phyloP scores from a whole-genome alignment of 257 asterid species.

The Prunella vulgaris region DNA sequence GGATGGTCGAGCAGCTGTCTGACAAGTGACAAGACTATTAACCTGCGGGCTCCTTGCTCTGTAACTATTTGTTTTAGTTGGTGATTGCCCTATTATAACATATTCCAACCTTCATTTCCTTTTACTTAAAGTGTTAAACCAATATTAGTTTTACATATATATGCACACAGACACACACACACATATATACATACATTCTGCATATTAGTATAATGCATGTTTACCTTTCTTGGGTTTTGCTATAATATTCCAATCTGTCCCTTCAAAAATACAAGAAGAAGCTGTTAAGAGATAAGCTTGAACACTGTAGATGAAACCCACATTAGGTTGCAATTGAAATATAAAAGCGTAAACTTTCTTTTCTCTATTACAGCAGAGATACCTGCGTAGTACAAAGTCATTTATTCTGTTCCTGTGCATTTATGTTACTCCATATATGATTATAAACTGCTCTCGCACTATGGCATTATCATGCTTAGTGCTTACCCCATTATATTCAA shows the following conservation, averaged over 20 bases:
- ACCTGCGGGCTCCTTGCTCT: too few species aligned
- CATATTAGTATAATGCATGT: neutral
- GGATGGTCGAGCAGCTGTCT: constrained; percentile 17
- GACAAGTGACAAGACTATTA: constrained; percentile 14
- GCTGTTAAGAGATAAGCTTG: neutral
- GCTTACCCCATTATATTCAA: neutral
- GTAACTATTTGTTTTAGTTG: too few species aligned
- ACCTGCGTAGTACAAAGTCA: neutral
- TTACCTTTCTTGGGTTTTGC: neutral
- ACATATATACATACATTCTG: too few species aligned
- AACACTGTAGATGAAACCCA: neutral
- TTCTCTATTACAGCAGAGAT: neutral
- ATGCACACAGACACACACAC: too few species aligned
- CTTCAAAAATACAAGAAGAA: neutral
- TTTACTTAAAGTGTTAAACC: neutral
- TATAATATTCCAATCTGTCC: neutral
- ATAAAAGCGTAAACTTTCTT: neutral
- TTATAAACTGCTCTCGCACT: neutral
- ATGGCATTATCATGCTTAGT: neutral
- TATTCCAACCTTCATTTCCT: too few species aligned
- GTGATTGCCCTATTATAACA: too few species aligned
- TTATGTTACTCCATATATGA: neutral
- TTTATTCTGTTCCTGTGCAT: neutral
- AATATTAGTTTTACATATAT: too few species aligned
- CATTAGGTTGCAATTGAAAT: neutral